Conservation (phyloP, 2,329 filamentous ascomycete species). For the Neoscytalidium dimidiatum region DNA sequence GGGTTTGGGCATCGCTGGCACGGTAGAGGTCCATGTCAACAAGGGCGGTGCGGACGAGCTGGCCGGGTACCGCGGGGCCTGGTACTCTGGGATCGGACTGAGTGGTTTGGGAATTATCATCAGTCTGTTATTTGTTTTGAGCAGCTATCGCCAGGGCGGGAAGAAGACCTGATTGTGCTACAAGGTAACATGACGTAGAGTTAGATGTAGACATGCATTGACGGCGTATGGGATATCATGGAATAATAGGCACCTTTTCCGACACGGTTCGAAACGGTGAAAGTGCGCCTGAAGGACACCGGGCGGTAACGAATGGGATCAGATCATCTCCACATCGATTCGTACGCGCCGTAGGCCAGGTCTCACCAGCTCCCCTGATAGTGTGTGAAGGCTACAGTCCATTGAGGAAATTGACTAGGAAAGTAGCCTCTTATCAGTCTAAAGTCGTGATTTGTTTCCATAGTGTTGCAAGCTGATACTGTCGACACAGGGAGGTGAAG, state of each 20-base stretch:
- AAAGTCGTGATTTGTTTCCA: too few relatives aligned
- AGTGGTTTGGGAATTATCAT: constrained; percentile 31
- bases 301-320: too few relatives aligned
- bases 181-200: neutral
- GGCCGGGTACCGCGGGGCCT: constrained; percentile 40
- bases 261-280: too few relatives aligned
- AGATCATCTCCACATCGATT: too few relatives aligned
- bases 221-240: neutral
- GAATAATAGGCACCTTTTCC: too few relatives aligned
- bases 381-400: too few relatives aligned
- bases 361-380: too few relatives aligned
- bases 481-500: too few relatives aligned
- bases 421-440: too few relatives aligned
- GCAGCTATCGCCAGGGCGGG: constrained; percentile 22
- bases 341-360: too few relatives aligned
- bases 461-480: too few relatives aligned
- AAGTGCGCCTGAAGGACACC: neutral
- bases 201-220: neutral
- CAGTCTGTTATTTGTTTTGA: constrained; percentile 29
- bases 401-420: too few relatives aligned
- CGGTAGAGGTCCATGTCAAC: constrained; percentile 43
- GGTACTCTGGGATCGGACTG: constrained; percentile 42
- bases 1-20: constrained; percentile 46
- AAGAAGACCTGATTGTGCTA: neutral
- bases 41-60: constrained; percentile 36